A percentile compares a stretch with the other conserved stretches of the same genome.
Conservation (phyloP, 139 green algal species). For the Chlamydomonas applanata region DNA sequence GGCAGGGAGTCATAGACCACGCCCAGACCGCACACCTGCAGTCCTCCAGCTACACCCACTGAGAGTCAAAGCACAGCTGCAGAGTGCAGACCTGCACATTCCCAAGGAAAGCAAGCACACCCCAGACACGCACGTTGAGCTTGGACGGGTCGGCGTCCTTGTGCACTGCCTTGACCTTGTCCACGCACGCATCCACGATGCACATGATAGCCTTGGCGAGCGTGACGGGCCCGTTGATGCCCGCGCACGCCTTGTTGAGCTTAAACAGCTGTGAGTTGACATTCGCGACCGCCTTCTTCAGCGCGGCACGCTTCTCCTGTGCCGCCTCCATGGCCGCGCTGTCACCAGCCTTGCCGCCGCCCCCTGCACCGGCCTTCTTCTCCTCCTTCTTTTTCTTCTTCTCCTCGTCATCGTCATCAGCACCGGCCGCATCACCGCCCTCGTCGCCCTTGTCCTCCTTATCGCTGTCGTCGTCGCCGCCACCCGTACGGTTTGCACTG, state of each 20-base stretch:
- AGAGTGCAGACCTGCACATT: too few relatives aligned
- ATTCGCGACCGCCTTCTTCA: slow-evolving; percentile 3
- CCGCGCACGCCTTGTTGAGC: slow-evolving; percentile 11
- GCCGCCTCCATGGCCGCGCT: neutral
- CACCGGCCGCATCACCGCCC: neutral
- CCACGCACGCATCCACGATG: neutral
- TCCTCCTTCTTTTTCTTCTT: neutral
- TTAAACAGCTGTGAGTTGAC: slow-evolving; percentile 21
- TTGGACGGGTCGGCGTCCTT: neutral
- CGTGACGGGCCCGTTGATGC: slow-evolving; percentile 11
- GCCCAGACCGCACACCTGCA: too few relatives aligned
- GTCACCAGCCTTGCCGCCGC: neutral
- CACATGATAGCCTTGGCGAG: neutral
- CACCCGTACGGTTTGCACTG: neutral
- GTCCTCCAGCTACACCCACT: too few relatives aligned
- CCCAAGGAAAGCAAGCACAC: too few relatives aligned
- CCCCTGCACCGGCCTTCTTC: neutral
- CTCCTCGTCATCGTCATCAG: neutral
- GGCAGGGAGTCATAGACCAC: too few relatives aligned
- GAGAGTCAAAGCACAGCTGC: too few relatives aligned
- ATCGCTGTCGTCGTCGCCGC: neutral
- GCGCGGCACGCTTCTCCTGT: slow-evolving; percentile 7
- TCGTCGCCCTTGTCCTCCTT: slow-evolving; percentile 1
- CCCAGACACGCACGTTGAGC: neutral
- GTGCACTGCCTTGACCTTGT: slow-evolving; percentile 3